Percentiles rank a stretch among this genome's conserved stretches.
Evolutionary conservation across 495 filamentous ascomycete genomes (phyloP).

Genomic region (Aspergillus incahuasiensis): DNA sequence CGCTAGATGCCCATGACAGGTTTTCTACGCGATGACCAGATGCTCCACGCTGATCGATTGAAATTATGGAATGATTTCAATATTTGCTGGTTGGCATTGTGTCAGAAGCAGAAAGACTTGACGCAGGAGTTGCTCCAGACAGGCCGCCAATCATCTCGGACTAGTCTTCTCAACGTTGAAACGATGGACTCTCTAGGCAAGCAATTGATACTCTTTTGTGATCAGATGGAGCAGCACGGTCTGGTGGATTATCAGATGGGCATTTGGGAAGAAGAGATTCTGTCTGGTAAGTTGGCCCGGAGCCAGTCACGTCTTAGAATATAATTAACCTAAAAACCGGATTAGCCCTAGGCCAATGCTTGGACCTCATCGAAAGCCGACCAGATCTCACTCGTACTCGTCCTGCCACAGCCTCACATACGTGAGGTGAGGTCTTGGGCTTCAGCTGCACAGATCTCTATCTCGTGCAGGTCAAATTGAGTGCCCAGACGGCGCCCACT

Average conservation of each 20-base stretch:
- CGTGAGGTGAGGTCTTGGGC: slow-evolving; percentile 9
- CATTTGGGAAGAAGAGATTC: slow-evolving; percentile 91
- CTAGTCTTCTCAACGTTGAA: slow-evolving; percentile 62
- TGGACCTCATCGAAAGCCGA: slow-evolving; percentile 50
- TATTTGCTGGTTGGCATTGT: slow-evolving; percentile 81
- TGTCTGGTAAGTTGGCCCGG: slow-evolving; percentile 56
- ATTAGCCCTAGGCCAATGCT: slow-evolving; percentile 61
- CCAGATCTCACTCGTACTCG: slow-evolving; percentile 29
- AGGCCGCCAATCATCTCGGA: slow-evolving; percentile 54
- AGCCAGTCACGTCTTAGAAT: neutral
- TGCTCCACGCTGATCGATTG: slow-evolving; percentile 63
- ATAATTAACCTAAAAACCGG: slow-evolving; percentile 6
- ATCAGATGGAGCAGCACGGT: slow-evolving; percentile 80
- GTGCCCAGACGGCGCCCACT: neutral
- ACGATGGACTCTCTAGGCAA: slow-evolving; percentile 74
- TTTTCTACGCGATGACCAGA: slow-evolving; percentile 69
- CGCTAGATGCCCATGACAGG: slow-evolving; percentile 40
- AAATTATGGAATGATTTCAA: slow-evolving; percentile 95
- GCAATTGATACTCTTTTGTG: slow-evolving; percentile 75
- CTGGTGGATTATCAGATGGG: slow-evolving; percentile 97
- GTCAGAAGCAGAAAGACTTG: slow-evolving; percentile 84
- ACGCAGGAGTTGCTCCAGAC: slow-evolving; percentile 53
- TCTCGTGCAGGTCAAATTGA: neutral
- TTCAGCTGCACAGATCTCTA: slow-evolving; percentile 5
- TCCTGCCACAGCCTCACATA: slow-evolving; percentile 21